Conservation (phyloP, 2,329 filamentous ascomycete species). For the Colletotrichum euphorbiae region DNA sequence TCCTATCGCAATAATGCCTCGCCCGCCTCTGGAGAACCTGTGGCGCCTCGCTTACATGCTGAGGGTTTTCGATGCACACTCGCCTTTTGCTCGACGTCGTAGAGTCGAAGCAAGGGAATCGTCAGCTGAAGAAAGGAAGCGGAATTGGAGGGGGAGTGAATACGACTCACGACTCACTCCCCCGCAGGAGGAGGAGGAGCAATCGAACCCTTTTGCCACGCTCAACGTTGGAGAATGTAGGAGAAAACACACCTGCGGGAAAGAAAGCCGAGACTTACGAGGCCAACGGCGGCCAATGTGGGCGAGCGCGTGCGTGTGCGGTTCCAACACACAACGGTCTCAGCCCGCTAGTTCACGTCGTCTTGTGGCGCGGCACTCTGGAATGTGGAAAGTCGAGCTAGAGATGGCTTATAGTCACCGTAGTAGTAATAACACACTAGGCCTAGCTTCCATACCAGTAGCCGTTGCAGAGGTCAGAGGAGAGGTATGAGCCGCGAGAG, state of each 20-base stretch:
- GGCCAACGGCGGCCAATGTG: conserved; percentile 20
- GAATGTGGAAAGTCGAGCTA: not conserved
- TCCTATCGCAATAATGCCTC: not conserved
- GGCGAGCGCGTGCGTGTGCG: conserved; percentile 18
- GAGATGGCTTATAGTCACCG: not conserved
- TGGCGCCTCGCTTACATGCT: conserved; percentile 17
- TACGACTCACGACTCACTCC: not conserved
- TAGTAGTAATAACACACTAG: conserved; percentile 4
- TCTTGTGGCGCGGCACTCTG: conserved; percentile 19
- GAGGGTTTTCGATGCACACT: not conserved
- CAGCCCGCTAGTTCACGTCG: conserved; percentile 15
- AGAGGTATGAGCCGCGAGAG: conserved; percentile 13
- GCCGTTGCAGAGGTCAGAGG: conserved; percentile 8
- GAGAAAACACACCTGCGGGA: conserved; percentile 35
- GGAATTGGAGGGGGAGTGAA: conserved; percentile 11
- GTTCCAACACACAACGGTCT: conserved; percentile 25
- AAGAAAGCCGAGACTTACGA: conserved; percentile 37
- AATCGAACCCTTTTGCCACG: conserved; percentile 19
- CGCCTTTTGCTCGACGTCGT: conserved; percentile 10
- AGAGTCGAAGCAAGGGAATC: conserved; percentile 17
- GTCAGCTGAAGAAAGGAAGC: not conserved
- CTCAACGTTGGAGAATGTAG: not conserved
- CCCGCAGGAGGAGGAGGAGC: not conserved
- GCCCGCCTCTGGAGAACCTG: not conserved
- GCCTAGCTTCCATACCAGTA: conserved; percentile 24